These are phyloP conservation scores for Lepidium sativum DNA, from an alignment of 345 rosid genomes.

Conservation along the genomic window DNA sequence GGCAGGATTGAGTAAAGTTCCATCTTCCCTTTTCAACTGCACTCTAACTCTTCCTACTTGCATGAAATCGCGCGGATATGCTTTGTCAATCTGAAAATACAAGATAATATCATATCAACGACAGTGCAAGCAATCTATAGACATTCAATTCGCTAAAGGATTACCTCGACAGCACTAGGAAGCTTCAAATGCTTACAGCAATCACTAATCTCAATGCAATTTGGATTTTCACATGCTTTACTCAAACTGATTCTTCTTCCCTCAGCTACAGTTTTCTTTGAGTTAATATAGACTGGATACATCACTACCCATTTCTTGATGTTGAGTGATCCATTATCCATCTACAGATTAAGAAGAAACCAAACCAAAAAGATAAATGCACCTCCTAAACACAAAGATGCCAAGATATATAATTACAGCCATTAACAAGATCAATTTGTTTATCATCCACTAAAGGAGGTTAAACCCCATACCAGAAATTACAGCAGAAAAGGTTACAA, in stretches of 20 bases:
- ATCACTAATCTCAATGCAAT: conserved; percentile 71
- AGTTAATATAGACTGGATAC: conserved; percentile 81
- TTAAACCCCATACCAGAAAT: too few species aligned
- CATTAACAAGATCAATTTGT: background rate
- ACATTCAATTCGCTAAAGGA: background rate
- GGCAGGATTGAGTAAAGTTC: conserved; percentile 65
- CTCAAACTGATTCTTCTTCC: conserved; percentile 64
- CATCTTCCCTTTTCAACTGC: conserved; percentile 71
- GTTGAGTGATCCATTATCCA: conserved; percentile 38
- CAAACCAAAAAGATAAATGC: background rate
- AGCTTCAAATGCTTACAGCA: conserved; percentile 72
- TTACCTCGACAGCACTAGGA: conserved; percentile 68
- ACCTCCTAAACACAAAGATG: background rate
- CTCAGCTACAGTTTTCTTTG: conserved; percentile 85
- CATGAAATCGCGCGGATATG: conserved; percentile 91
- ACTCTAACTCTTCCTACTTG: conserved; percentile 92
- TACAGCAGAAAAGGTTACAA: background rate
- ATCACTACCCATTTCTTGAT: conserved; percentile 77
- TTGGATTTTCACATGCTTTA: conserved; percentile 84
- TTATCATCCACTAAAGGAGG: background rate
- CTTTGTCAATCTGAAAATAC: conserved; percentile 57
- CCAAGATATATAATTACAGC: background rate
- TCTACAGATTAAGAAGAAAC: background rate
- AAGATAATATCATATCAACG: background rate
- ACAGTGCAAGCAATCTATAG: background rate